Percentiles rank a stretch among this genome's conserved stretches.
Conservation (phyloP, 495 filamentous ascomycete species). For the Hyaloscypha bicolor region DNA sequence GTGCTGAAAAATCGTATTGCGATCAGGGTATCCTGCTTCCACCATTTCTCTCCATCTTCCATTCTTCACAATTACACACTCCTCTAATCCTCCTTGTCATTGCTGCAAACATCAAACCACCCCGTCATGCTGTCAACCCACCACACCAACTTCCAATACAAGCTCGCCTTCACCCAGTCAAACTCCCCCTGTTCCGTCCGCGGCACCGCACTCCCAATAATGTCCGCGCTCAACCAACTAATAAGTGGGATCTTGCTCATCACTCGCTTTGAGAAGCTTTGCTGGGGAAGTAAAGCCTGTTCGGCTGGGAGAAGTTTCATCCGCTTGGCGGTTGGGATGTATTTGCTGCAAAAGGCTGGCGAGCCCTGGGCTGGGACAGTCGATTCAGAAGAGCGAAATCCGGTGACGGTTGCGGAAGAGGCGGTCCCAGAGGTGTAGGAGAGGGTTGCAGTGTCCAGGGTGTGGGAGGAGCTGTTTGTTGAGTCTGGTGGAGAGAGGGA, state of each 20-base stretch:
- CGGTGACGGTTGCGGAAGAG: conserved; percentile 62
- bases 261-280: conserved; percentile 60
- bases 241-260: conserved; percentile 64
- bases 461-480: conserved; percentile 45
- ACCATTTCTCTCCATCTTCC: neutral
- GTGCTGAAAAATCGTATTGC: conserved; percentile 3
- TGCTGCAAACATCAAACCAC: conserved; percentile 51
- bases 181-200: conserved; percentile 78
- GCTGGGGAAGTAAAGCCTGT: conserved; percentile 68
- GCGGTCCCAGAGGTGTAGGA: conserved; percentile 41
- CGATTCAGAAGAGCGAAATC: conserved; percentile 18
- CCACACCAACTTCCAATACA: conserved; percentile 72
- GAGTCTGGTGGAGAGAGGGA: conserved; percentile 41
- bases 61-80: neutral
- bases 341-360: conserved; percentile 38
- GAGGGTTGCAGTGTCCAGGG: conserved; percentile 49
- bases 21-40: conserved; percentile 8
- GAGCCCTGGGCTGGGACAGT: conserved; percentile 18
- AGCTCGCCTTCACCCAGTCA: conserved; percentile 71
- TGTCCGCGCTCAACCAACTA: conserved; percentile 72
- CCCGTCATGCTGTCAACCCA: conserved; percentile 50
- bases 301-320: conserved; percentile 53
- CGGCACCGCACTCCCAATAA: conserved; percentile 79
- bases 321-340: conserved; percentile 50
- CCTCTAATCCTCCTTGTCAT: conserved; percentile 53